These are phyloP conservation scores for Pyricularia sp. DNA, from an alignment of 2,329 filamentous ascomycete species.

Conservation along the genomic window DNA sequence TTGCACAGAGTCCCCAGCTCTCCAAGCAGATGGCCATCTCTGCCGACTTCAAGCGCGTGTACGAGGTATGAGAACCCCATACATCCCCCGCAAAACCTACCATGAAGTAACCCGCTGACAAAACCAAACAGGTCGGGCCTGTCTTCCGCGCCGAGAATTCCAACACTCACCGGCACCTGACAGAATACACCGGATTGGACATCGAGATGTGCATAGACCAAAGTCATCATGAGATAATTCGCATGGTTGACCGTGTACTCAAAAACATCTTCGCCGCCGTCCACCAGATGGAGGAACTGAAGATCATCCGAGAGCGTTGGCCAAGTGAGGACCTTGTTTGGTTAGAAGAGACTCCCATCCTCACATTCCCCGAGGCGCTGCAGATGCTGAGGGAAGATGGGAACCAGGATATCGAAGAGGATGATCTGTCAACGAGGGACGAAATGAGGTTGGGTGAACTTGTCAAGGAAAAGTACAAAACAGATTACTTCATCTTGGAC, in stretches of 20 bases:
- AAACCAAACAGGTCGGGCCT: conserved; percentile 44
- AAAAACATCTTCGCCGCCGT: conserved; percentile 56
- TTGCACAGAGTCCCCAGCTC: conserved; percentile 83
- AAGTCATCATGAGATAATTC: conserved; percentile 79
- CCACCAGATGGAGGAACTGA: conserved; percentile 49
- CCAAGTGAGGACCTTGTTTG: conserved; percentile 78
- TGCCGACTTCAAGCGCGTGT: conserved; percentile 78
- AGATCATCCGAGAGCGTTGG: conserved; percentile 69
- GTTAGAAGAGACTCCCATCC: conserved; percentile 71
- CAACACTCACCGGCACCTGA: conserved; percentile 88
- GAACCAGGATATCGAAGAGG: conserved; percentile 52
- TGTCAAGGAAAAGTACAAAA: conserved; percentile 73
- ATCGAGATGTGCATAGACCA: conserved; percentile 84
- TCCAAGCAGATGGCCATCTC: conserved; percentile 90
- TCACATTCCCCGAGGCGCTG: conserved; percentile 69
- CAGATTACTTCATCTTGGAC: conserved; percentile 89
- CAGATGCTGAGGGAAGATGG: conserved; percentile 73
- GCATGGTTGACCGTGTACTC: conserved; percentile 66
- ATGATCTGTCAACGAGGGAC: conserved; percentile 74
- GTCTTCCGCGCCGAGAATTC: conserved; percentile 93
- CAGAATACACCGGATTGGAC: conserved; percentile 87
- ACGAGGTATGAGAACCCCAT: conserved; percentile 38
- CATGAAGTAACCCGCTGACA: background rate
- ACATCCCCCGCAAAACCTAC: background rate
- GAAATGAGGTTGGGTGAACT: conserved; percentile 77